Conservation (phyloP, 1,284 basidiomycete genomes). For the Violaceomyces palustris region DNA sequence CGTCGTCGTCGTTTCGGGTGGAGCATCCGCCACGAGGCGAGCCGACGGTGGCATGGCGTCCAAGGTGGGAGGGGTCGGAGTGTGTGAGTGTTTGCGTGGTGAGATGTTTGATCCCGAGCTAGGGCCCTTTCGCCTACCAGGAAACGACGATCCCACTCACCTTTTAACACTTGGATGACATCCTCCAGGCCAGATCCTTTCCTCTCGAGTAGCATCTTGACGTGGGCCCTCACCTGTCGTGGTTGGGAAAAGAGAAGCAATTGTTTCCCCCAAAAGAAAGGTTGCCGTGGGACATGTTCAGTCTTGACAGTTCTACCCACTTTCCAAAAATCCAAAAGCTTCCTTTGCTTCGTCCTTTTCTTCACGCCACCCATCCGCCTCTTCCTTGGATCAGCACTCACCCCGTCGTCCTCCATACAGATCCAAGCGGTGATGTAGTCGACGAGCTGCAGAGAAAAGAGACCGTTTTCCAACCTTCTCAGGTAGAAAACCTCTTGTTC, state of each 20-base stretch:
- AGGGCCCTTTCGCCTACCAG: not conserved
- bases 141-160: not conserved
- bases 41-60: too few species aligned
- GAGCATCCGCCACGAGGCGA: too few species aligned
- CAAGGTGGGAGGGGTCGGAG: not conserved
- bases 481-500: slow-evolving; percentile 77
- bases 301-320: not conserved
- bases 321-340: too few species aligned
- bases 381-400: not conserved
- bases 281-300: not conserved
- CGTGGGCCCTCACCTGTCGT: slow-evolving; percentile 14
- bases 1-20: too few species aligned
- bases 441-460: slow-evolving; percentile 81
- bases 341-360: not conserved
- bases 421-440: slow-evolving; percentile 94
- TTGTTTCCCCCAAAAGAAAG: not conserved
- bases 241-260: not conserved
- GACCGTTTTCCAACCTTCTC: slow-evolving; percentile 73
- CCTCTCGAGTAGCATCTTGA: slow-evolving; percentile 16
- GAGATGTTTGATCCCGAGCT: not conserved
- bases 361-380: not conserved
- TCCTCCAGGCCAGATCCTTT: slow-evolving; percentile 5
- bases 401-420: slow-evolving; percentile 92
- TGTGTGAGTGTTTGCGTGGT: not conserved
- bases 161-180: slow-evolving; percentile 15